phyloP scores from a whole-genome alignment of 768 basidiomycete genomes.

The Panaeolus papilionaceus region DNA sequence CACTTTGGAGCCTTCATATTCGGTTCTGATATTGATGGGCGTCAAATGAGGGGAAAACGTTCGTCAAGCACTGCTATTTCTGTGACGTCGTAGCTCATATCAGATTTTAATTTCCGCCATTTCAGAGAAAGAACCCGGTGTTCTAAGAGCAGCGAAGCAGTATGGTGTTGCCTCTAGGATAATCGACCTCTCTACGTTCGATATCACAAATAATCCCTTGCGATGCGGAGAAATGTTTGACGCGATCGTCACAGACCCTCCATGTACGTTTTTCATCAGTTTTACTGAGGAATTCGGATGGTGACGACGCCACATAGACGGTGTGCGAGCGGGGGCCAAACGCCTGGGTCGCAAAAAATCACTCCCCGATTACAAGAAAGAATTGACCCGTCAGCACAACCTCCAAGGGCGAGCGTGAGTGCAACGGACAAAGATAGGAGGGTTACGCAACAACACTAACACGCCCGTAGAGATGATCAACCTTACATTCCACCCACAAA shows the following conservation, averaged over 20 bases:
- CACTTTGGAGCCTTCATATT: constrained; percentile 88
- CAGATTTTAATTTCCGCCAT: not conserved
- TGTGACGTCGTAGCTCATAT: not conserved
- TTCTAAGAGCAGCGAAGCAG: constrained; percentile 81
- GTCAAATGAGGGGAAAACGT: constrained; percentile 97
- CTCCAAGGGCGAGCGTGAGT: constrained; percentile 52
- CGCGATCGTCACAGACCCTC: constrained; percentile 93
- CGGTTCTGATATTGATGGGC: constrained; percentile 96
- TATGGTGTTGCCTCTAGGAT: constrained; percentile 80
- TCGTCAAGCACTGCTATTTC: constrained; percentile 19
- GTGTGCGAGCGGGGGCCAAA: constrained; percentile 90
- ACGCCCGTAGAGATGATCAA: constrained; percentile 52
- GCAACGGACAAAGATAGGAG: not conserved
- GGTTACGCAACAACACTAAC: not conserved
- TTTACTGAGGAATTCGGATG: not conserved
- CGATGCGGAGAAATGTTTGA: constrained; percentile 90
- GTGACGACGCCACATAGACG: constrained; percentile 58
- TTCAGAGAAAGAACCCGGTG: constrained; percentile 62
- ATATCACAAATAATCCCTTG: constrained; percentile 91
- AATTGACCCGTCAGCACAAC: constrained; percentile 44
- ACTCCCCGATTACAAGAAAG: constrained; percentile 44
- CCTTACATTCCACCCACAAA: constrained; percentile 89
- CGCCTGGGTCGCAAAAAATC: constrained; percentile 72
- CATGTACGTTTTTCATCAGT: constrained; percentile 62
- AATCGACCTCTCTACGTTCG: constrained; percentile 89